Evolutionary conservation across 2,329 filamentous ascomycete genomes (phyloP), one percentile per base, ranked within the genome.

Genomic region (Penicillium sp.): DNA sequence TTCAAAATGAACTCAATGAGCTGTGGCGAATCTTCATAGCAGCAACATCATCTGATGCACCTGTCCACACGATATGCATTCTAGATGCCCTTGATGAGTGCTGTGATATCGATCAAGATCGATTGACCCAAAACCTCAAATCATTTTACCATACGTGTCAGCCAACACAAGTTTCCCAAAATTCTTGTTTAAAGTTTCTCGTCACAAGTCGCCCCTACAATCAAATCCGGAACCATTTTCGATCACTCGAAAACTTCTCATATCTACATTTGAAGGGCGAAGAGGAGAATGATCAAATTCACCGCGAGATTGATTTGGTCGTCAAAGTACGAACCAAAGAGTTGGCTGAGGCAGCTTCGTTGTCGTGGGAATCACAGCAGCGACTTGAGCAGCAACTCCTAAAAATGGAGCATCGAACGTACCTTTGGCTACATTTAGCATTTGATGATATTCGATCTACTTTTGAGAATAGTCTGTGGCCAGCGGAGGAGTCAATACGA

Each of bases 41-140:
- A 4, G 55, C 50, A 3, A 16, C 36, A 47, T 57, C 43, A 40
- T 36, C 51, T 44, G 22, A 42, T 11, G 13, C 8, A 32, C 45
- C 43, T 7, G 10, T 7, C 3, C 50, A 56, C 2, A 59, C 49
- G 0, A 56, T 62, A 34, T 61, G 51, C 40, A 39, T 61, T 21
- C 43, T 62, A 3, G 60, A 64, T 56, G 60, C 50, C 5, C 56
- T 62, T 45, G 60, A 64, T 34, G 32, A 61, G 43, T 59, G 50
- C 32, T 40, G 48, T 18, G 41, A 47, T 16, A 14, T 13, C 1
- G 53, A 61, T 43, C 45, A 50, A 31, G 6, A 11, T 3, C 42
- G 14, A 49, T 41, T 59, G 3, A 55, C 59, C 38, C 5, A 51
- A 18, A 52, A 46, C 22, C 50, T 62, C 3, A 13, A 53, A 2